Conservation (phyloP, 2,329 filamentous ascomycete species). For the Cryoendolithus antarcticus region DNA sequence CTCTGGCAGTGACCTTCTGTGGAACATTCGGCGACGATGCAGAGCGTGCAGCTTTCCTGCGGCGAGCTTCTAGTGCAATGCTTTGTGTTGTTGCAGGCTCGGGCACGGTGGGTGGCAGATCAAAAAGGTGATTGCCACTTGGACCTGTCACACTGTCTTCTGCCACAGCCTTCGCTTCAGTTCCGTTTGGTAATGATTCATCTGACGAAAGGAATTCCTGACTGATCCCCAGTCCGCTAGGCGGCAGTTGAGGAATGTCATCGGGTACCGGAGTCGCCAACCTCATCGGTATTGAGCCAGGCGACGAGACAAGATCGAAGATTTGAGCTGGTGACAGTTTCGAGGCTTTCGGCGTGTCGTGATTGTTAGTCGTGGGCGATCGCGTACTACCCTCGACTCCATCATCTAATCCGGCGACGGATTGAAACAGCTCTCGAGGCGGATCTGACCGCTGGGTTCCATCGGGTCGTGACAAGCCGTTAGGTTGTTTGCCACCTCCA, state of each 20-base stretch:
- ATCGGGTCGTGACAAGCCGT: too few relatives aligned
- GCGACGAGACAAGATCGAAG: slow-evolving; percentile 41
- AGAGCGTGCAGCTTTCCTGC: slow-evolving; percentile 22
- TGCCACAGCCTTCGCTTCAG: too few relatives aligned
- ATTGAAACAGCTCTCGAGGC: too few relatives aligned
- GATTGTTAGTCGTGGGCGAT: slow-evolving; percentile 5
- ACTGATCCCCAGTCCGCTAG: slow-evolving; percentile 3
- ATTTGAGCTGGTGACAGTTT: slow-evolving; percentile 45
- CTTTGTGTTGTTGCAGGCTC: too few relatives aligned
- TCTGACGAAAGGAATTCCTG: too few relatives aligned
- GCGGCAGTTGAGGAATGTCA: slow-evolving; percentile 14
- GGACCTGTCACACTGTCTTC: too few relatives aligned
- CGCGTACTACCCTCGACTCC: neutral
- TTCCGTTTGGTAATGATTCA: too few relatives aligned
- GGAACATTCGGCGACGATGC: slow-evolving; percentile 16
- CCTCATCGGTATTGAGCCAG: slow-evolving; percentile 41
- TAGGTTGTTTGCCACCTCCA: too few relatives aligned
- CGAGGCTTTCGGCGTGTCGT: slow-evolving; percentile 22
- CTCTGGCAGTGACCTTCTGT: too few relatives aligned
- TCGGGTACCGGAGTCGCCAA: slow-evolving; percentile 27
- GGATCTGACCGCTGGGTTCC: too few relatives aligned
- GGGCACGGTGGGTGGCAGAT: too few relatives aligned
- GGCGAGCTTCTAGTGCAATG: slow-evolving; percentile 12
- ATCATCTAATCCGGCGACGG: neutral
- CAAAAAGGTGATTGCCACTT: too few relatives aligned